Evolutionary conservation across 345 rosid species (phyloP).

Genomic region (Mercurialis annua): DNA sequence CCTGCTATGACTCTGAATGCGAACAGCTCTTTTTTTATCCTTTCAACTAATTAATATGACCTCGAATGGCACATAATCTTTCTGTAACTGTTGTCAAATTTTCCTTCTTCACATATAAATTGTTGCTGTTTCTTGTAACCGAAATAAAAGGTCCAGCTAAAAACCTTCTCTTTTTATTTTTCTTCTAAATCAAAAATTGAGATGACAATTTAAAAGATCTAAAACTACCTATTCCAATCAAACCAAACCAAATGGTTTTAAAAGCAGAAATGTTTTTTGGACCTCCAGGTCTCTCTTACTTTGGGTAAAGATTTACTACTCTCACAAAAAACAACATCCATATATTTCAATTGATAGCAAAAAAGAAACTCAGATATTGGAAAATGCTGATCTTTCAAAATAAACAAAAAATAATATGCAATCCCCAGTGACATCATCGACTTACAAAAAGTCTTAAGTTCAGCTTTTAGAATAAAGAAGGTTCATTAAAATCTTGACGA

Average conservation of each 20-base stretch:
- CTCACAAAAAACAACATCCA: background rate
- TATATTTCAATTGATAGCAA: background rate
- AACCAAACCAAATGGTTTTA: background rate
- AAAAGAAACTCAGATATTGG: background rate
- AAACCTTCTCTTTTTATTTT: background rate
- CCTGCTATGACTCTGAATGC: background rate
- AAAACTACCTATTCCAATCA: too few relatives aligned
- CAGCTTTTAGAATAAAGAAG: background rate
- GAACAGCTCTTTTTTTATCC: too few relatives aligned
- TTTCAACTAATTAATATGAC: too few relatives aligned
- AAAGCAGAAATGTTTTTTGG: too few relatives aligned
- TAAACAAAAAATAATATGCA: background rate
- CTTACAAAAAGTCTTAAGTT: background rate
- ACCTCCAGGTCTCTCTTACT: too few relatives aligned
- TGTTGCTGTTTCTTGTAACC: background rate
- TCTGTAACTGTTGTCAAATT: too few relatives aligned
- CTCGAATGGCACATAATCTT: too few relatives aligned
- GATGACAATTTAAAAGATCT: background rate
- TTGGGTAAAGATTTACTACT: too few relatives aligned
- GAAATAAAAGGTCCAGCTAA: background rate
- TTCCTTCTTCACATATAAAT: too few relatives aligned
- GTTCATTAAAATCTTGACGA: background rate
- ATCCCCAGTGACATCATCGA: background rate
- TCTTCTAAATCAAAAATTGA: background rate
- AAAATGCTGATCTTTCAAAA: background rate